Base-by-base conservation (phyloP, 768 basidiomycete species). In the Mycena amicta region DNA sequence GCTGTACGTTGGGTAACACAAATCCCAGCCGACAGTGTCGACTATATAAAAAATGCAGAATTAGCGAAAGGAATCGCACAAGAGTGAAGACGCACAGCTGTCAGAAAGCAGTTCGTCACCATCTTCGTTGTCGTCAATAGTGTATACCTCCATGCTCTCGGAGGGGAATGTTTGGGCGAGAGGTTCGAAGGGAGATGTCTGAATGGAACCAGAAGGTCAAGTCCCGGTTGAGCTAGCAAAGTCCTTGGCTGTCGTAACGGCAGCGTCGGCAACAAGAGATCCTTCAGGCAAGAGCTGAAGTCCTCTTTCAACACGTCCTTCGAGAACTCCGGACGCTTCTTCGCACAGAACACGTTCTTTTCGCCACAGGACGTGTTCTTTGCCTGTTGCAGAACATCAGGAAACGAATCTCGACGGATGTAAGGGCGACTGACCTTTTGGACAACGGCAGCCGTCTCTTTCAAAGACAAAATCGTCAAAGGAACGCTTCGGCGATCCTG, bases 291-390 rank as follows among this genome's bases (percentile, higher is more conserved):
- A 2, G 73, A 68, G 31, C 85, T 75, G 69, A 87, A 86, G 59
- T 86, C 85, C 60, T 83, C 80, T 61, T 85, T 85, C 45, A 86
- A 67, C 4, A 82, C 78, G 47, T 81, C 82, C 15, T 77, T 75
- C 27, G 85, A 85, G 61, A 77, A 85, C 83, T 86, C 43, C 0
- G 20, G 18, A 28, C 25, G 37, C 40, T 28, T 58, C 13, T 84
- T 55, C 80, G 63, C 0, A 84, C 85, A 87, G 64, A 83, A 85
- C 0, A 78, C 83, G 59, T 86, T 86, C 73, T 87, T 87, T 56
- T 83, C n/a, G n/a, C n/a, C n/a, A n/a, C n/a, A n/a, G n/a, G n/a
- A n/a, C n/a, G n/a, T n/a, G n/a, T n/a, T n/a, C n/a, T n/a, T n/a
- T n/a, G n/a, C 80, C 61, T 72, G 61, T 55, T 74, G 73, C 18